Evolutionary conservation across 768 basidiomycete species (phyloP).

Genomic region (Xerocomellus chrysenteron): DNA sequence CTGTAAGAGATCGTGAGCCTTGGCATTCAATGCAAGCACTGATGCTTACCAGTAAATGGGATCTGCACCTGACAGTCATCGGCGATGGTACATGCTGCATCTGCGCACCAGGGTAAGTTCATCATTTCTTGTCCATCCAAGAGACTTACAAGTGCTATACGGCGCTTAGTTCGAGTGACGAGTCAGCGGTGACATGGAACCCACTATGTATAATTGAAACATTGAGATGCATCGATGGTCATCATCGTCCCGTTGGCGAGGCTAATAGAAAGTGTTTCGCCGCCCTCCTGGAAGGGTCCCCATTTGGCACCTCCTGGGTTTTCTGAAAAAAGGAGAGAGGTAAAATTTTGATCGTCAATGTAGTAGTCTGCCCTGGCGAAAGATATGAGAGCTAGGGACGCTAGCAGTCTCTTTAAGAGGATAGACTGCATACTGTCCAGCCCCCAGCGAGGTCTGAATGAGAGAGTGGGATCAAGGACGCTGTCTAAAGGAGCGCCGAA

Average conservation of each 20-base stretch:
- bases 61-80: conserved; percentile 17
- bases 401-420: background rate
- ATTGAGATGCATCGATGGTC: conserved; percentile 14
- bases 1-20: conserved; percentile 2
- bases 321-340: conserved; percentile 10
- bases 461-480: background rate
- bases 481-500: background rate
- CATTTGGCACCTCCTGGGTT: conserved; percentile 13
- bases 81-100: conserved; percentile 9
- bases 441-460: background rate
- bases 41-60: conserved; percentile 11
- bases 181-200: background rate
- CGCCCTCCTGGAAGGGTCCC: conserved; percentile 6
- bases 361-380: conserved; percentile 11
- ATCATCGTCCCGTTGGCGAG: conserved; percentile 10
- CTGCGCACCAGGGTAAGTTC: background rate
- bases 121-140: background rate
- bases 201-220: conserved; percentile 18
- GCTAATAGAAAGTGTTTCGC: conserved; percentile 11
- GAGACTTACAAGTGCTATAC: conserved; percentile 9
- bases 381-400: background rate
- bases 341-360: conserved; percentile 18
- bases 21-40: background rate
- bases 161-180: background rate
- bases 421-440: conserved; percentile 3